Percentiles rank a stretch among this genome's conserved stretches.
phyloP scores from a whole-genome alignment of 2,329 filamentous ascomycete genomes.

The Hirsutella minnesotensis region DNA sequence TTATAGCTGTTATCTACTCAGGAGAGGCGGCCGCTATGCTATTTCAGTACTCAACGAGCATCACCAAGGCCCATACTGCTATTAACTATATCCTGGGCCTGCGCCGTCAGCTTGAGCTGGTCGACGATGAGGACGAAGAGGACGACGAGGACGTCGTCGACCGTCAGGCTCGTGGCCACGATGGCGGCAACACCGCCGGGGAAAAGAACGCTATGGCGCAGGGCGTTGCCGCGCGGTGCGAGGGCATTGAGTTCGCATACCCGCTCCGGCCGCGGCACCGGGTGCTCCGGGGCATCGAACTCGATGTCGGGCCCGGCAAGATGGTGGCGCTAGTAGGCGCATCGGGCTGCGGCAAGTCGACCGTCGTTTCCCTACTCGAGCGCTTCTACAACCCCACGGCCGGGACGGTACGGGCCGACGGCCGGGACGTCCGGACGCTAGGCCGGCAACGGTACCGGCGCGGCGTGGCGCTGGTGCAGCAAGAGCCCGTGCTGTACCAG shows the following conservation, averaged over 20 bases:
- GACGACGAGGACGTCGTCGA: too few relatives aligned
- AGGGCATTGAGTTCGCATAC: slow-evolving; percentile 45
- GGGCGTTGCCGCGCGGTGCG: slow-evolving; percentile 30
- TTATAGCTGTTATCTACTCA: slow-evolving; percentile 36
- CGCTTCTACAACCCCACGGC: slow-evolving; percentile 28
- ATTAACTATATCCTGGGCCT: slow-evolving; percentile 37
- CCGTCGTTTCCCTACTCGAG: slow-evolving; percentile 40
- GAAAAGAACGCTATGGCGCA: too few relatives aligned
- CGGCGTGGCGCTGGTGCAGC: slow-evolving; percentile 27
- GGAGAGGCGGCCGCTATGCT: slow-evolving; percentile 27
- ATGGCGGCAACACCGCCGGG: too few relatives aligned
- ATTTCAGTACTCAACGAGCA: slow-evolving; percentile 37
- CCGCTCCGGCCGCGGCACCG: slow-evolving; percentile 26
- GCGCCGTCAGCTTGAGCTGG: slow-evolving; percentile 16
- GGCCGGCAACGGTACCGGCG: slow-evolving; percentile 20
- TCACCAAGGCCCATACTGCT: slow-evolving; percentile 35
- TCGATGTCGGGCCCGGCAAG: slow-evolving; percentile 30
- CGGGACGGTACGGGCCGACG: slow-evolving; percentile 17
- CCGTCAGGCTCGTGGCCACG: too few relatives aligned
- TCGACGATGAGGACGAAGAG: slow-evolving; percentile 17
- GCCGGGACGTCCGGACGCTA: slow-evolving; percentile 15
- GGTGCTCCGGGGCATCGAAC: slow-evolving; percentile 25
- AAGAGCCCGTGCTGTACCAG: slow-evolving; percentile 30
- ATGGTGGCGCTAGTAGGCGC: slow-evolving; percentile 45
- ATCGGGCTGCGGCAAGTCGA: slow-evolving; percentile 49